Conservation (phyloP, 139 green algal genomes). For the Astrephomene gubernaculifera region DNA sequence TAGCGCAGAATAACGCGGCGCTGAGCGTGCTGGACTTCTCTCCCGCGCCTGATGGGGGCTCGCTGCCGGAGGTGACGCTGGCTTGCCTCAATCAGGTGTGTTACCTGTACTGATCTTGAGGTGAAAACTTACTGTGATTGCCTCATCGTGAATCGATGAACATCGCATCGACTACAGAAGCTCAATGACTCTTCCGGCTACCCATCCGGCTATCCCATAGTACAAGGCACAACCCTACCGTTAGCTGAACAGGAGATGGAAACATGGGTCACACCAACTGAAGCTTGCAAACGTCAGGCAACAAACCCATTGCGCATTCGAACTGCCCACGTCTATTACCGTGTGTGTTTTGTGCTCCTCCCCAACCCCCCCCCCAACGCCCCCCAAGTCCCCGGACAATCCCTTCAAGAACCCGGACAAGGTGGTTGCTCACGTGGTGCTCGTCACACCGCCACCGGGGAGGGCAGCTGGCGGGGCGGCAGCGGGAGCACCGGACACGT, state of each 20-base stretch:
- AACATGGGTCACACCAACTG: not conserved
- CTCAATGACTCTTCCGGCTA: not conserved
- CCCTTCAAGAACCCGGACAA: constrained; percentile 48
- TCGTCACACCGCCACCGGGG: not conserved
- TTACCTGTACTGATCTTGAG: not conserved
- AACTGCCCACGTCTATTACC: not conserved
- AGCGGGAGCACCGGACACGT: too few relatives aligned
- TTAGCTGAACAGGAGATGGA: too few relatives aligned
- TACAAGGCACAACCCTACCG: not conserved
- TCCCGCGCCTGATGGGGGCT: not conserved
- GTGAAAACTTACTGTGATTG: not conserved
- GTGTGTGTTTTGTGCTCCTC: not conserved
- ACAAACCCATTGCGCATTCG: too few relatives aligned
- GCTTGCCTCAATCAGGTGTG: constrained; percentile 48
- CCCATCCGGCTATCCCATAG: not conserved
- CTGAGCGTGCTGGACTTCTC: constrained; percentile 89
- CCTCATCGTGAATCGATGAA: not conserved
- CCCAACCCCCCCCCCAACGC: not conserved
- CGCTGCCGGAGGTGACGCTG: constrained; percentile 2
- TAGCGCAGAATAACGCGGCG: constrained; percentile 80
- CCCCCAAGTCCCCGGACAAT: constrained; percentile 25
- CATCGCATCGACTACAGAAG: not conserved
- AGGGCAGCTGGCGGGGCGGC: too few relatives aligned
- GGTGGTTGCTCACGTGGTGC: constrained; percentile 35
- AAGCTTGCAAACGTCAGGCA: not conserved